Conservation (phyloP, 202 grass and related monocot species). For the Hordeum pubiflorum region DNA sequence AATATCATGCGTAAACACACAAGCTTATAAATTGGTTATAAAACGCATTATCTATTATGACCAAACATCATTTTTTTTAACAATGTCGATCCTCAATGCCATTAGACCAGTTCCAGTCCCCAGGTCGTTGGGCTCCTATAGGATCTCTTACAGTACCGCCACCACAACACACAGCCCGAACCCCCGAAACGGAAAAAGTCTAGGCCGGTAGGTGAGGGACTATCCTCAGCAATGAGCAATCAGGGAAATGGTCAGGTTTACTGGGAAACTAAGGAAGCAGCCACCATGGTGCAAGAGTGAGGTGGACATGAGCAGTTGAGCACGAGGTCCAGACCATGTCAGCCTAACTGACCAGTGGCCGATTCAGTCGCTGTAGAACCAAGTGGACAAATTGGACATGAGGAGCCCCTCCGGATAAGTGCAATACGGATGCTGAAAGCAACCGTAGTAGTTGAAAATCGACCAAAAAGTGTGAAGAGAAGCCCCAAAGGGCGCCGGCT, state of each 20-base stretch:
- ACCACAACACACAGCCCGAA: background rate
- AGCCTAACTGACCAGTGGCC: background rate
- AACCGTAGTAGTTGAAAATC: background rate
- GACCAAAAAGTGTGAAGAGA: background rate
- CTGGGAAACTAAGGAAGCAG: conserved; percentile 2
- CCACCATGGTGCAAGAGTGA: background rate
- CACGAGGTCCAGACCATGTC: conserved; percentile 29
- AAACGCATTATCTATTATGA: background rate
- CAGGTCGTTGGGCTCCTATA: background rate
- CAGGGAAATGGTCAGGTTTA: background rate
- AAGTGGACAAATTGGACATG: conserved; percentile 17
- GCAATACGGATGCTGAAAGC: background rate
- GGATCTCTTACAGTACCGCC: background rate
- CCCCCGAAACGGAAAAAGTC: background rate
- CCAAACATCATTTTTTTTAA: background rate
- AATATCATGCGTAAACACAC: background rate
- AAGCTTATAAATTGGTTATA: background rate
- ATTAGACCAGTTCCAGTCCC: background rate
- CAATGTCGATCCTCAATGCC: too few relatives aligned
- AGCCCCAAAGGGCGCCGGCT: background rate
- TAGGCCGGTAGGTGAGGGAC: background rate
- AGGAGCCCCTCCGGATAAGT: conserved; percentile 8
- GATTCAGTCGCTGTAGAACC: background rate
- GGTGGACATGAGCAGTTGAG: background rate
- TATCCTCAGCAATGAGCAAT: background rate